Percentiles rank a stretch among this genome's conserved stretches.
Evolutionary conservation across 345 rosid species (phyloP).

Genomic region (Lepidium didymum): DNA sequence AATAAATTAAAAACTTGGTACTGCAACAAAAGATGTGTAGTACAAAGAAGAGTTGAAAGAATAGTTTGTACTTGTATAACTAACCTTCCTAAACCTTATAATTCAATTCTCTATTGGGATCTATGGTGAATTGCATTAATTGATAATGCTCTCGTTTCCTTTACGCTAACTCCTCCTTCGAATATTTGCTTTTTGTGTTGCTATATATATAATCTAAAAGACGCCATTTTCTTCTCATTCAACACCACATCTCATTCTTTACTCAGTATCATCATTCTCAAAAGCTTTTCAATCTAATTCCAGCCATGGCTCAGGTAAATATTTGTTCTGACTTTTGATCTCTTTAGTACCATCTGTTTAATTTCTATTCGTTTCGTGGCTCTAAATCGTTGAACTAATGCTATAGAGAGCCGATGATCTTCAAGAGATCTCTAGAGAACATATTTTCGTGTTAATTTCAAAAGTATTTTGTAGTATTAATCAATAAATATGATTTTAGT

Average conservation of each 20-base stretch:
- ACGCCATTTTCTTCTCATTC: conserved; percentile 11
- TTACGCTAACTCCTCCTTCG: conserved; percentile 26
- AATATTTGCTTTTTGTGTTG: conserved; percentile 19
- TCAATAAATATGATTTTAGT: too few species aligned
- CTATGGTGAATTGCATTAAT: neutral
- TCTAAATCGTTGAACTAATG: too few species aligned
- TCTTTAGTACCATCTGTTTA: too few species aligned
- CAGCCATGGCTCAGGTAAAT: conserved; percentile 28
- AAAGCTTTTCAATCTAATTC: neutral
- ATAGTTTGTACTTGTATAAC: conserved; percentile 8
- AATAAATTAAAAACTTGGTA: neutral
- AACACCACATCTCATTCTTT: neutral
- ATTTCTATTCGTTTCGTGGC: too few species aligned
- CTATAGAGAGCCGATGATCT: too few species aligned
- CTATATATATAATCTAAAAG: conserved; percentile 16
- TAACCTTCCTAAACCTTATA: conserved; percentile 16
- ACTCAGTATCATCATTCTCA: neutral
- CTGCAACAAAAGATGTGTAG: conserved; percentile 17
- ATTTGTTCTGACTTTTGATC: too few species aligned
- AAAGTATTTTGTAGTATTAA: too few species aligned
- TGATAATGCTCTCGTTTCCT: conserved; percentile 26
- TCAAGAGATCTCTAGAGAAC: too few species aligned
- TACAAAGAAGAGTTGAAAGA: neutral
- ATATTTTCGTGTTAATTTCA: too few species aligned
- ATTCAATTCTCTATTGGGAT: conserved; percentile 13